phyloP scores from a whole-genome alignment of 192 early-diverging fungal genomes.

The Backusella parvicylindrica region DNA sequence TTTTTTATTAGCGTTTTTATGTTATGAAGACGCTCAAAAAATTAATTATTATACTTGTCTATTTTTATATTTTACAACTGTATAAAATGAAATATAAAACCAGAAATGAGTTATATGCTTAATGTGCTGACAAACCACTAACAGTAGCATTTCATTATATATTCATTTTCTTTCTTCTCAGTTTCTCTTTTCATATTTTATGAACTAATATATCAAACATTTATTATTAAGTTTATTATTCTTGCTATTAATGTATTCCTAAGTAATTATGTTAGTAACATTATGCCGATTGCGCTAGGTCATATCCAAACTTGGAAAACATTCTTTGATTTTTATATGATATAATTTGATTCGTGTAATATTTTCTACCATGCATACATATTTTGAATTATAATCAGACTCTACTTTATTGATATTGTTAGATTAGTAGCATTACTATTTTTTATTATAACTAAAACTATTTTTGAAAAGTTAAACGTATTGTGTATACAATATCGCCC shows the following conservation, averaged over 20 bases:
- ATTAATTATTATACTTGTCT: background rate
- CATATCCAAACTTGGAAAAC: background rate
- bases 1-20: background rate
- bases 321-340: background rate
- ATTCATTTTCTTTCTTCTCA: background rate
- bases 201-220: background rate
- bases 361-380: background rate
- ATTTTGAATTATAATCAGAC: background rate
- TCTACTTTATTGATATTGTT: background rate
- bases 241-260: background rate
- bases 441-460: background rate
- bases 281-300: background rate
- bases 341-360: background rate
- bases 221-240: background rate
- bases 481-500: background rate
- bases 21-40: background rate
- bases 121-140: background rate
- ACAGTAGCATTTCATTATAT: background rate
- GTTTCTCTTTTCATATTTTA: background rate
- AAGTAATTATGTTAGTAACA: background rate
- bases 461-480: background rate
- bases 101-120: background rate
- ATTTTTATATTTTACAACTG: background rate
- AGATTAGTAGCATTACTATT: background rate
- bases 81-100: background rate